Base-by-base conservation (phyloP, 768 basidiomycete species). In the Russula ochroleuca region DNA sequence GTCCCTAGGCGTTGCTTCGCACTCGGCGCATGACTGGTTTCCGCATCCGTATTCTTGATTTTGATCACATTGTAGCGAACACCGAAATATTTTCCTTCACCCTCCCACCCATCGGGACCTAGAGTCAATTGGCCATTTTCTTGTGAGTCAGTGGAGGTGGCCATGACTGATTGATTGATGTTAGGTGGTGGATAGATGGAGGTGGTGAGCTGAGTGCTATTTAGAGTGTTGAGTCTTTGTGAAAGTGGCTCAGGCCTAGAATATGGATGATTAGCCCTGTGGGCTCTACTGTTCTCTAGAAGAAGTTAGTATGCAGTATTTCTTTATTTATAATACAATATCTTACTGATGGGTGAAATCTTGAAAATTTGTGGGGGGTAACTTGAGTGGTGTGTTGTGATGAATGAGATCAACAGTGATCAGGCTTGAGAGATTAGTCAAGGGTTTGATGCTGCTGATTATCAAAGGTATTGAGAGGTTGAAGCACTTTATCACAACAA, bases 341-440 rank as follows among this genome's bases (percentile, higher is more conserved):
- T 37, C 63, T 64, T 35, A 59, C 63, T 64, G 13, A 43, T 53
- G n/a, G 51, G 62, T 53, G 62, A 5, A 47, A 63, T 59, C 6
- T 58, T 63, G 62, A 40, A 52, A 31, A 5, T 23, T 28, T 21
- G 21, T 21, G 10, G 0, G 8, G 8, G 28, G 7, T 13, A n/a
- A 0, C 10, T 14, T 25, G 14, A 1, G 1, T 25, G 6, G 21
- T n/a, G 33, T 37, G 11, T 60, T 48, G 13, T 50, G 7, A n/a
- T 9, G 19, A 11, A 33, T 17, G 31, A 19, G 33, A 7, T 28
- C 5, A n/a, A 17, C 25, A 31, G 5, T 40, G 28, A n/a, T 14
- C 35, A 15, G 8, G 8, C 28, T 35, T 38, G 37, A 31, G 17
- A 40, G 17, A 11, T 6, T 38, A 7, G 14, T 45, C n/a, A 7